These are phyloP conservation scores for Monilinia laxa DNA, from an alignment of 2,329 filamentous ascomycete genomes.

Conservation along the genomic window DNA sequence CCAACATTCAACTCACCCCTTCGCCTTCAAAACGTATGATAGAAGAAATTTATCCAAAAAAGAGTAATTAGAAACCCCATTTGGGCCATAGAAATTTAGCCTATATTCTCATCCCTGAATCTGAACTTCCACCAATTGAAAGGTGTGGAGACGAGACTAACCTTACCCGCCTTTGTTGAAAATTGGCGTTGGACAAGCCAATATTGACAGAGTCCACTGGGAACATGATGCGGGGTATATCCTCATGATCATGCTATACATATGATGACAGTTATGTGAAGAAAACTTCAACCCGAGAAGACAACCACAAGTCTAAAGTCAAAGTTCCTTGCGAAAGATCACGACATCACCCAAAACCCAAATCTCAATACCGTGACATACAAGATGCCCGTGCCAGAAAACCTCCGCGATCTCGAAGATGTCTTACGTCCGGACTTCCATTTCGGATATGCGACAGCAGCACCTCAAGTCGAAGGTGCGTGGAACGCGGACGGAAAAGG, in stretches of 20 bases:
- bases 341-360: neutral
- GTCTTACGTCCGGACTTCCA: constrained; percentile 64
- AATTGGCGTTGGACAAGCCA: neutral
- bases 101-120: neutral
- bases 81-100: neutral
- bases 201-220: neutral
- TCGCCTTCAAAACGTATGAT: neutral
- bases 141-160: neutral
- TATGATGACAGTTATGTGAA: neutral
- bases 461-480: constrained; percentile 83
- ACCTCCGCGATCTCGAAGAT: constrained; percentile 46
- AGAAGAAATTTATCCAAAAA: neutral
- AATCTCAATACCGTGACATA: neutral
- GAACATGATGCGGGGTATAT: neutral
- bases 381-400: constrained; percentile 18
- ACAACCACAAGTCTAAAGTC: neutral
- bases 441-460: constrained; percentile 77
- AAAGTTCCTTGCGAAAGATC: neutral
- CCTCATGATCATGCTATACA: neutral
- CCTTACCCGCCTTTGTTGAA: neutral
- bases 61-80: neutral
- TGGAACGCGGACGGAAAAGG: constrained; percentile 71
- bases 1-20: neutral
- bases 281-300: neutral
- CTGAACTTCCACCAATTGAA: constrained; percentile 10